Evolutionary conservation across 768 basidiomycete genomes (phyloP).

Genomic region (Melanogaster broomeanus): DNA sequence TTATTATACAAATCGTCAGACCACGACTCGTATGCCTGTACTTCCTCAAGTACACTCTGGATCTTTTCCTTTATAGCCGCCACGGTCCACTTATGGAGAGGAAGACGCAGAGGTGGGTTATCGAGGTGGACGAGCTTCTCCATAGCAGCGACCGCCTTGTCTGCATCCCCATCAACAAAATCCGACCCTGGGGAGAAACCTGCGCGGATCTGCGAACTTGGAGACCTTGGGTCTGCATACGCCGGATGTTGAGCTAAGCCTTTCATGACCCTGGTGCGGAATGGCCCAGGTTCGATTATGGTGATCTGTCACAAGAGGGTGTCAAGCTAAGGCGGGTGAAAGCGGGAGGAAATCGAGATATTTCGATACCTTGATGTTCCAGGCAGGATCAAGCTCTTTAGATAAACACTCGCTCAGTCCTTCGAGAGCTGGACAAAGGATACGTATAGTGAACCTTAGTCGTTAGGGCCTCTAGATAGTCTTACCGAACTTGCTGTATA

Average conservation of each 20-base stretch:
- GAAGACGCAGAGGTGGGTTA: constrained; percentile 6
- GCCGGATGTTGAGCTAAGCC: too few relatives aligned
- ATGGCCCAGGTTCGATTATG: constrained; percentile 18
- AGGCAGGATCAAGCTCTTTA: constrained; percentile 13
- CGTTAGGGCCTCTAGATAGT: too few relatives aligned
- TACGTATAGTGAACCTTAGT: not conserved
- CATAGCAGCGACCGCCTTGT: constrained; percentile 2
- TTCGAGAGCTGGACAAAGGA: constrained; percentile 9
- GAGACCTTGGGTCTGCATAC: too few relatives aligned
- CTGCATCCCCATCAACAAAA: constrained; percentile 2
- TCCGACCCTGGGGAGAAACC: too few relatives aligned
- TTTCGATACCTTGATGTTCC: constrained; percentile 16
- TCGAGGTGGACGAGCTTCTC: constrained; percentile 7
- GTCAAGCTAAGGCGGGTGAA: not conserved
- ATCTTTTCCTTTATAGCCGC: not conserved
- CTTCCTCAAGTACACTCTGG: constrained; percentile 1
- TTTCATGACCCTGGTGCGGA: too few relatives aligned
- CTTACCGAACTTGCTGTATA: constrained; percentile 20
- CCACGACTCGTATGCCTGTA: constrained; percentile 3
- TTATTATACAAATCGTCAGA: constrained; percentile 5
- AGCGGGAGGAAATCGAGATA: not conserved
- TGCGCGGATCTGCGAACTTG: too few relatives aligned
- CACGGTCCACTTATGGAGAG: constrained; percentile 4
- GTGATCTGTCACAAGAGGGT: constrained; percentile 9
- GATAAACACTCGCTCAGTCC: constrained; percentile 13